Percentiles rank a stretch among this genome's conserved stretches.
Conservation (phyloP, 768 basidiomycete genomes). For the Tylopilus sp. region DNA sequence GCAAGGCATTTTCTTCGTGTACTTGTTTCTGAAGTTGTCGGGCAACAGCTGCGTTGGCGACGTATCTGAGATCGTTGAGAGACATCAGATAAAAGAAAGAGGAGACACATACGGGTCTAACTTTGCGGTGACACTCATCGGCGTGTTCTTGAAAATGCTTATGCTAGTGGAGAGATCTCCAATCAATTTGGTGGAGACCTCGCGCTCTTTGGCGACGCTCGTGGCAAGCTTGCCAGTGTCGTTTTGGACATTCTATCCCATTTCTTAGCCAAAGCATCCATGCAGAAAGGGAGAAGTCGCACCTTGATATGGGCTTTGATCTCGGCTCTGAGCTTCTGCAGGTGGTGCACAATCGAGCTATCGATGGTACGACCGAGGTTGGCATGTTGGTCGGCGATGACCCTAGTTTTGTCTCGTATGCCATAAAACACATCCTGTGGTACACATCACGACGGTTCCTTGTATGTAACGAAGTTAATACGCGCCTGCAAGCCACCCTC, state of each 20-base stretch:
- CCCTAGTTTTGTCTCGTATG: constrained; percentile 89
- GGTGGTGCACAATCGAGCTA: constrained; percentile 94
- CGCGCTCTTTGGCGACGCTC: constrained; percentile 85
- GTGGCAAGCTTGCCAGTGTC: constrained; percentile 92
- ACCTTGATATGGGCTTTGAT: constrained; percentile 99
- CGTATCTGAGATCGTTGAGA: constrained; percentile 40
- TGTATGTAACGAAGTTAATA: neutral
- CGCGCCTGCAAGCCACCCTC: constrained; percentile 87
- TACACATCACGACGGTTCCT: neutral
- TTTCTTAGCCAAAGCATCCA: neutral
- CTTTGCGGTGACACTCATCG: constrained; percentile 72
- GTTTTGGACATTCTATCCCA: constrained; percentile 84
- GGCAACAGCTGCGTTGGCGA: constrained; percentile 67
- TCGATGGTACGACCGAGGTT: constrained; percentile 96
- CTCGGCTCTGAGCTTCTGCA: constrained; percentile 91
- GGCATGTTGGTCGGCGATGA: constrained; percentile 93
- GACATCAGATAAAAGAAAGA: neutral
- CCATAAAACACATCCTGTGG: constrained; percentile 84
- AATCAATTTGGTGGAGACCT: constrained; percentile 79
- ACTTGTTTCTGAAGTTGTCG: constrained; percentile 89
- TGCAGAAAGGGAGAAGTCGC: neutral
- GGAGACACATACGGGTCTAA: constrained; percentile 12
- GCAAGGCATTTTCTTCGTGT: constrained; percentile 95
- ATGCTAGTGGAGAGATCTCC: constrained; percentile 85
- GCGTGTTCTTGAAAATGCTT: constrained; percentile 93